These are phyloP conservation scores for Fennellomyces sp. DNA, from an alignment of 371 early-diverging fungal genomes.

Conservation along the genomic window DNA sequence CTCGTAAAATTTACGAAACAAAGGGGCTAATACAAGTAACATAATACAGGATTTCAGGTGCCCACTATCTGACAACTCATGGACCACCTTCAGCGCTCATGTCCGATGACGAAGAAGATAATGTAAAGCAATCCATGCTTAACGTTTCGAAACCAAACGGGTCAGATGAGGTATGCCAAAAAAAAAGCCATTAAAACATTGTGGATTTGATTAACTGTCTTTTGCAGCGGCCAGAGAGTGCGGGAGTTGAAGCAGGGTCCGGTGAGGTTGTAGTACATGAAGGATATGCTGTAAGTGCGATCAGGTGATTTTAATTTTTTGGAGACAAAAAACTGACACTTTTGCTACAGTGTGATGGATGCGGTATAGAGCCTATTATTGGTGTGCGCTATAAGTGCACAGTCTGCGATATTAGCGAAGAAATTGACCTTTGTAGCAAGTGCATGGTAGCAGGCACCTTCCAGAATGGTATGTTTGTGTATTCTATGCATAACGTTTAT, in stretches of 20 bases:
- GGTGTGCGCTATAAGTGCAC: conserved; percentile 64
- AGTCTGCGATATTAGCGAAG: conserved; percentile 58
- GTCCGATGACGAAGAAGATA: conserved; percentile 64
- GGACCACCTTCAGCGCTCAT: conserved; percentile 65
- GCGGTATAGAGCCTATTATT: conserved; percentile 65
- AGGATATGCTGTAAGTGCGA: conserved; percentile 63
- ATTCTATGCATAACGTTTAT: background rate
- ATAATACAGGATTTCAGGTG: conserved; percentile 56
- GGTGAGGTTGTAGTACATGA: conserved; percentile 44
- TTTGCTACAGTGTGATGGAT: conserved; percentile 54
- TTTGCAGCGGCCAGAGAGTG: background rate
- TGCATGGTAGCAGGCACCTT: conserved; percentile 52
- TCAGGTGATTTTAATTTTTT: no score
- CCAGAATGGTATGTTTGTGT: conserved; percentile 40
- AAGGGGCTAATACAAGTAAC: background rate
- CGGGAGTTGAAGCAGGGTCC: background rate
- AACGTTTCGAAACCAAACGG: conserved; percentile 25
- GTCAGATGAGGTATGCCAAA: background rate
- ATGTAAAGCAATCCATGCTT: conserved; percentile 56
- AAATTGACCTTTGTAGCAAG: conserved; percentile 53
- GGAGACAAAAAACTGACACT: background rate
- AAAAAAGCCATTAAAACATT: no score
- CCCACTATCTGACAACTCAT: conserved; percentile 51
- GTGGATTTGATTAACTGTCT: background rate
- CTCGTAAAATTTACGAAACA: conserved; percentile 1